A percentile compares a stretch with the other conserved stretches of the same genome.
Conservation (phyloP, 345 rosid genomes). For the Trapa incisa region DNA sequence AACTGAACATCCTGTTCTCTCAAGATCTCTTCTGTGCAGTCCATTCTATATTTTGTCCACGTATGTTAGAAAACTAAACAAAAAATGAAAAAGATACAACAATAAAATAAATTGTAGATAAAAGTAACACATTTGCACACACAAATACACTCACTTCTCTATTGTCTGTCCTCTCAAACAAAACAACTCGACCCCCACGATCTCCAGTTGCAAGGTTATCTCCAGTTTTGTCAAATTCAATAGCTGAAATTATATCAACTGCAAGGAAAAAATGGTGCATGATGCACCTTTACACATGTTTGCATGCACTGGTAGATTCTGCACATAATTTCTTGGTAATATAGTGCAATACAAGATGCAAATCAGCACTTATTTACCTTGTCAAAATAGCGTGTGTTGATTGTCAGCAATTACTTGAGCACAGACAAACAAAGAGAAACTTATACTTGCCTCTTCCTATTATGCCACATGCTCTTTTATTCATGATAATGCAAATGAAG, state of each 20-base stretch:
- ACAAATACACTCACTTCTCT: slow-evolving; percentile 41
- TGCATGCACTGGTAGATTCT: background rate
- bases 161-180: slow-evolving; percentile 70
- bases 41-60: slow-evolving; percentile 32
- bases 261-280: slow-evolving; percentile 19
- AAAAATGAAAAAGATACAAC: background rate
- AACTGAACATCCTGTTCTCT: slow-evolving; percentile 43
- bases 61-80: slow-evolving; percentile 8
- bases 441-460: background rate
- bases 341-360: background rate
- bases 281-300: background rate
- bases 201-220: slow-evolving; percentile 90
- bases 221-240: slow-evolving; percentile 74
- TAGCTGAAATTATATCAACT: slow-evolving; percentile 88
- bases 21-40: slow-evolving; percentile 54
- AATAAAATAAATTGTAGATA: background rate
- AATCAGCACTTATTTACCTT: background rate
- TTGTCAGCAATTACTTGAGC: background rate
- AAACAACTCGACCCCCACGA: slow-evolving; percentile 94
- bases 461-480: background rate
- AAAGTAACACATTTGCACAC: background rate
- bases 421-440: background rate
- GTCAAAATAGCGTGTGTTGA: background rate
- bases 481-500: background rate
- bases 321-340: background rate